A percentile compares a stretch with the other conserved stretches of the same genome.
These are phyloP conservation scores for Vaccinium macrocarpon DNA, from an alignment of 148 eudicot species.

Conservation along the genomic window DNA sequence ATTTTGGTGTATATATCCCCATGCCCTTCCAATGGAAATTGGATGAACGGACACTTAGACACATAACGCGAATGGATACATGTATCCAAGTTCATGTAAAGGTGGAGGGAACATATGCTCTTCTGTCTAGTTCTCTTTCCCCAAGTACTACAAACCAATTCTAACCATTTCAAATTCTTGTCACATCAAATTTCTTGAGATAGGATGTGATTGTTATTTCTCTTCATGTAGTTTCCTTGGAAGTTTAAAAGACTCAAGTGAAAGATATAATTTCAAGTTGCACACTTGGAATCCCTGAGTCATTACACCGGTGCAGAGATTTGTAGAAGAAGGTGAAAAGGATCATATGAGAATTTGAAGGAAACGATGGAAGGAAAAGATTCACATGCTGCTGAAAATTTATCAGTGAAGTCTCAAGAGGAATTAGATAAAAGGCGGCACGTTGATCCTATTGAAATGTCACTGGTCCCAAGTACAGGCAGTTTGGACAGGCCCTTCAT, in stretches of 20 bases:
- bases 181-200: background rate
- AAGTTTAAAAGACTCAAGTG: background rate
- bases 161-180: background rate
- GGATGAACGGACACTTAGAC: too few species aligned
- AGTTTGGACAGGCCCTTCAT: conserved; percentile 24
- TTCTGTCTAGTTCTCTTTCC: background rate
- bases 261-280: background rate
- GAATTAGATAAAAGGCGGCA: background rate
- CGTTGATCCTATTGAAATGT: conserved; percentile 22
- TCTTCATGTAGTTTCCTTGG: background rate
- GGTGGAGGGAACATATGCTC: background rate
- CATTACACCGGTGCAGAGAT: background rate
- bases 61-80: too few species aligned
- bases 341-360: background rate
- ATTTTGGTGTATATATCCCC: too few species aligned
- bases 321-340: background rate
- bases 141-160: background rate
- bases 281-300: background rate
- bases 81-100: too few species aligned
- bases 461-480: conserved; percentile 18
- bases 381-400: conserved; percentile 12
- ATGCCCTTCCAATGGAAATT: too few species aligned
- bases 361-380: conserved; percentile 19
- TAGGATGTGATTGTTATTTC: background rate
- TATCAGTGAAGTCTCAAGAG: conserved; percentile 5